Percentiles rank a stretch among this genome's conserved stretches.
Evolutionary conservation across 2,329 filamentous ascomycete species (phyloP).

Genomic region (Remersonia thermophila): DNA sequence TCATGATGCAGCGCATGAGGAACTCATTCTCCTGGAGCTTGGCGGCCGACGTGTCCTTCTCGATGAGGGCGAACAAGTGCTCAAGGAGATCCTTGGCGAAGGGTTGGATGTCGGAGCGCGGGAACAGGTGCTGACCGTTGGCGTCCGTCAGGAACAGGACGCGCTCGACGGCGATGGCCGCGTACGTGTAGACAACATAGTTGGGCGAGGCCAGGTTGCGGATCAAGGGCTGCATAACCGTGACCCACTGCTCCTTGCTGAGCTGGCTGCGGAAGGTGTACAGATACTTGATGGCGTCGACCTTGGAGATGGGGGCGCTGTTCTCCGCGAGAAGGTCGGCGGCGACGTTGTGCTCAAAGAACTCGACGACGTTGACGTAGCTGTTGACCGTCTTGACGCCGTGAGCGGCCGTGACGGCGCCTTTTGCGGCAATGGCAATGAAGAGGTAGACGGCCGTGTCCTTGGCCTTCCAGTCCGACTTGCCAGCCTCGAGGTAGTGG

Average conservation of each 20-base stretch:
- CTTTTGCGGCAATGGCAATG: slow-evolving; percentile 86
- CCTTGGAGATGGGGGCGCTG: slow-evolving; percentile 77
- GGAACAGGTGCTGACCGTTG: slow-evolving; percentile 64
- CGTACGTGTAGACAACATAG: slow-evolving; percentile 96
- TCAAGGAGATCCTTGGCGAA: slow-evolving; percentile 76
- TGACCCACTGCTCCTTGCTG: slow-evolving; percentile 82
- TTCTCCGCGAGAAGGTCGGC: slow-evolving; percentile 66
- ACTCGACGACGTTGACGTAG: slow-evolving; percentile 81
- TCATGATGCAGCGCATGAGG: slow-evolving; percentile 96
- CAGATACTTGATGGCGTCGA: slow-evolving; percentile 95
- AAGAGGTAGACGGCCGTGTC: slow-evolving; percentile 97
- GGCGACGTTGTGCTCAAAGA: slow-evolving; percentile 88
- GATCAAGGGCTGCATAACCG: slow-evolving; percentile 78
- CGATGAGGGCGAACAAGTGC: slow-evolving; percentile 84
- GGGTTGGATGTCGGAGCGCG: slow-evolving; percentile 63
- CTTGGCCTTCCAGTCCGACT: slow-evolving; percentile 89
- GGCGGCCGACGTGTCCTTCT: slow-evolving; percentile 69
- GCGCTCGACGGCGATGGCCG: slow-evolving; percentile 90
- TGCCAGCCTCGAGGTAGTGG: slow-evolving; percentile 70
- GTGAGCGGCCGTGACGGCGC: slow-evolving; percentile 71
- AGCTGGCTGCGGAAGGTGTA: slow-evolving; percentile 95
- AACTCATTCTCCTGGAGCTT: slow-evolving; percentile 99
- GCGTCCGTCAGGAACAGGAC: slow-evolving; percentile 74
- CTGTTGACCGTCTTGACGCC: slow-evolving; percentile 85
- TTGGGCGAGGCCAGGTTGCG: slow-evolving; percentile 82